Conservation (phyloP, 2,329 filamentous ascomycete genomes). For the Aspergillus sp. region DNA sequence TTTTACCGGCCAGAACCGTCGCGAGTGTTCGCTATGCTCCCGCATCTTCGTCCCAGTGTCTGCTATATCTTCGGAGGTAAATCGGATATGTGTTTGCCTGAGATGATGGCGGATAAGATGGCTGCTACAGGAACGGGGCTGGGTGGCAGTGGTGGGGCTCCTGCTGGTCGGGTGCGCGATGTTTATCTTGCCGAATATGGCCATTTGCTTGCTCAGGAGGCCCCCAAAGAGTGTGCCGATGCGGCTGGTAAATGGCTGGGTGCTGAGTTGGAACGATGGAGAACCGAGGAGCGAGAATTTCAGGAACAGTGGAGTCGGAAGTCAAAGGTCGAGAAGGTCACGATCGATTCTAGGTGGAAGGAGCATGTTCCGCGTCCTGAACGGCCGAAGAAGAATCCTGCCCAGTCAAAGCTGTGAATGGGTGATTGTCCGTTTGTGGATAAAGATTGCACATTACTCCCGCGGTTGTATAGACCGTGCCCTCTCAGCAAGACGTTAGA, state of each 20-base stretch:
- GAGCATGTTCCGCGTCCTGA: conserved; percentile 38
- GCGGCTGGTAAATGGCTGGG: conserved; percentile 60
- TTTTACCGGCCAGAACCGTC: conserved; percentile 50
- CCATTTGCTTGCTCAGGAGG: conserved; percentile 84
- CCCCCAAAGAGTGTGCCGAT: conserved; percentile 66
- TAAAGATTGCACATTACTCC: background rate
- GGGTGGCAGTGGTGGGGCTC: conserved; percentile 57
- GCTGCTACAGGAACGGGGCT: conserved; percentile 42
- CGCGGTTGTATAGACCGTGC: background rate
- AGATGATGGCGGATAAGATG: conserved; percentile 45
- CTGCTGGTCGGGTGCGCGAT: conserved; percentile 67
- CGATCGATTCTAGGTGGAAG: conserved; percentile 58
- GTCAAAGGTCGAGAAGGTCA: conserved; percentile 57
- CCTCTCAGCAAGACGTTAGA: background rate
- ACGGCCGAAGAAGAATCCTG: conserved; percentile 29
- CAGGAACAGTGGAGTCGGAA: conserved; percentile 56
- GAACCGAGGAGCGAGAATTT: conserved; percentile 59
- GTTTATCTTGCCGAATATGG: conserved; percentile 67
- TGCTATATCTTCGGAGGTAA: conserved; percentile 50
- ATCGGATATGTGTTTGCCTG: conserved; percentile 44
- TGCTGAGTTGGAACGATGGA: conserved; percentile 60
- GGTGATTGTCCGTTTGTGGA: background rate
- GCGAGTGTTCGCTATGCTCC: conserved; percentile 43
- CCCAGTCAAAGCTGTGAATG: conserved; percentile 31
- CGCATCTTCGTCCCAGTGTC: conserved; percentile 48